phyloP scores from a whole-genome alignment of 768 basidiomycete genomes.

The Holtermanniella nyarrowii region DNA sequence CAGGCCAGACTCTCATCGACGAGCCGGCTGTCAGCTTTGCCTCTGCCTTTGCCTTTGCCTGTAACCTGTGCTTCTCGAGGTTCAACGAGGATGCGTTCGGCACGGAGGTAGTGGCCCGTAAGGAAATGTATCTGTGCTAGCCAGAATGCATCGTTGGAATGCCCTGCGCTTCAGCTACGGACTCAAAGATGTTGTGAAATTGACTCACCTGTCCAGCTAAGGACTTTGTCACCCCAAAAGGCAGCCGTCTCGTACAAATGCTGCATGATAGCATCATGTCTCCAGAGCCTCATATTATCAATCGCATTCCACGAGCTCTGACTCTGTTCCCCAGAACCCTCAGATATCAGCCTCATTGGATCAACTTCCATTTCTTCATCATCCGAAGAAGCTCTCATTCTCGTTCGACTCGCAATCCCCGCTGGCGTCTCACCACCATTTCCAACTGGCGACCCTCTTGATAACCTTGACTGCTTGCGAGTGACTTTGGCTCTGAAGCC shows the following conservation, averaged over 20 bases:
- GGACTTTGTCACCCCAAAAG: slow-evolving; percentile 97
- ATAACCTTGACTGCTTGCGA: neutral
- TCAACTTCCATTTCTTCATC: slow-evolving; percentile 25
- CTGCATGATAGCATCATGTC: slow-evolving; percentile 96
- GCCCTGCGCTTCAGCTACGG: slow-evolving; percentile 48
- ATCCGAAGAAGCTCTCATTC: neutral
- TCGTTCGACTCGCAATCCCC: neutral
- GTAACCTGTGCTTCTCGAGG: slow-evolving; percentile 52
- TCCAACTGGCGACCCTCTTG: neutral
- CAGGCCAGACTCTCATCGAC: slow-evolving; percentile 94
- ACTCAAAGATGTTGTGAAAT: slow-evolving; percentile 1
- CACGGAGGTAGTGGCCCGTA: slow-evolving; percentile 87
- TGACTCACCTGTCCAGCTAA: slow-evolving; percentile 80
- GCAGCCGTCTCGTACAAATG: slow-evolving; percentile 94
- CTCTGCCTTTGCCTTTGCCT: slow-evolving; percentile 28
- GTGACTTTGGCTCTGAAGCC: neutral
- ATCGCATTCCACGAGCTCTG: slow-evolving; percentile 62
- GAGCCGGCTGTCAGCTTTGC: slow-evolving; percentile 45
- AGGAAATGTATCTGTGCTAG: slow-evolving; percentile 95
- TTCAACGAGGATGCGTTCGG: slow-evolving; percentile 80
- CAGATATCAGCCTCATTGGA: slow-evolving; percentile 31
- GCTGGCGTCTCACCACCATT: neutral
- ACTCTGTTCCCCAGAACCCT: slow-evolving; percentile 44
- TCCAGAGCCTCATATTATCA: slow-evolving; percentile 91
- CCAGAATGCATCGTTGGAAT: slow-evolving; percentile 98